Evolutionary conservation across 139 green algal genomes (phyloP).

Genomic region (Chlorella sorokiniana): DNA sequence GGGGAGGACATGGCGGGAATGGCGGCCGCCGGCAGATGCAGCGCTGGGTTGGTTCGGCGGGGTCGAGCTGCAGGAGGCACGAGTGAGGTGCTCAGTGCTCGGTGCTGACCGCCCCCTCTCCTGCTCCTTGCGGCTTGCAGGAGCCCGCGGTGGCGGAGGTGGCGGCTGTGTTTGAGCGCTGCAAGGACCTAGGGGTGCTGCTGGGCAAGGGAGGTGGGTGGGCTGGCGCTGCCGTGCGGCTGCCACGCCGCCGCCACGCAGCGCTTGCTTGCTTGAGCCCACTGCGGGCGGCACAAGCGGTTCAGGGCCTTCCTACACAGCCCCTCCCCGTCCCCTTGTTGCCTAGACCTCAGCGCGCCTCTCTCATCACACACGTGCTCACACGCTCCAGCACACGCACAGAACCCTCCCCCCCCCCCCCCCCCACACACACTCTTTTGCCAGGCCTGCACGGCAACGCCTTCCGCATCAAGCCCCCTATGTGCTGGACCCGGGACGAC

Average conservation of each 20-base stretch:
- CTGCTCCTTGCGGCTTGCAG: conserved; percentile 33
- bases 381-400: background rate
- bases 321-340: background rate
- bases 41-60: too few species aligned
- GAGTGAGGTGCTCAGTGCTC: too few species aligned
- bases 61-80: too few species aligned
- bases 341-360: background rate
- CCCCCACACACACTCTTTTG: background rate
- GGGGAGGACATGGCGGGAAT: too few species aligned
- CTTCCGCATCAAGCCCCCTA: conserved; percentile 98
- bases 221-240: background rate
- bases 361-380: background rate
- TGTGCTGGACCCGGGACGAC: conserved; percentile 91
- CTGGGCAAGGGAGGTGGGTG: conserved; percentile 88
- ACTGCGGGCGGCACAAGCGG: too few species aligned
- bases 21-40: too few species aligned
- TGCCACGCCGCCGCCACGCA: too few species aligned
- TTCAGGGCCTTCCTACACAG: background rate
- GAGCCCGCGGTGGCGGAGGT: conserved; percentile 82
- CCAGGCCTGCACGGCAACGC: conserved; percentile 92
- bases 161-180: conserved; percentile 81
- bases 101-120: too few species aligned
- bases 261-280: too few species aligned
- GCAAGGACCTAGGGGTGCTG: conserved; percentile 93
- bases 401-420: background rate